A percentile compares a stretch with the other conserved stretches of the same genome.
Conservation (phyloP, 2,329 filamentous ascomycete genomes). For the Gnomoniopsis sp. region DNA sequence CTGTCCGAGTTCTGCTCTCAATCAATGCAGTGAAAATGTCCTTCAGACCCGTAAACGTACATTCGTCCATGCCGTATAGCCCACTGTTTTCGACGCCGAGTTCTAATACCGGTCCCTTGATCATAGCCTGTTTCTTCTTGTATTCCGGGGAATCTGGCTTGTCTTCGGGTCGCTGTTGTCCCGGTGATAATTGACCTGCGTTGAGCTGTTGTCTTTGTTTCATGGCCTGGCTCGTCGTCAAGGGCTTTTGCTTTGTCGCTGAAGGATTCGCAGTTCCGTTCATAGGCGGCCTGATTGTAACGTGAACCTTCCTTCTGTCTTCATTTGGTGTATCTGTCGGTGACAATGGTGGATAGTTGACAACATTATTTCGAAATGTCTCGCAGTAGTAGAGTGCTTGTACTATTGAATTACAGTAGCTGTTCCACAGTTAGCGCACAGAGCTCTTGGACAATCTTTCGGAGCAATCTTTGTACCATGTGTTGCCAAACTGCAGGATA, state of each 20-base stretch:
- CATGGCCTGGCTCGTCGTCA: conserved; percentile 52
- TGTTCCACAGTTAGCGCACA: conserved; percentile 36
- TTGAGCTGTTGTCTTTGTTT: conserved; percentile 55
- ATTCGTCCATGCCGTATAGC: conserved; percentile 89
- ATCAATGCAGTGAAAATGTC: conserved; percentile 94
- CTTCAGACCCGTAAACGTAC: conserved; percentile 89
- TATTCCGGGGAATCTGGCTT: conserved; percentile 94
- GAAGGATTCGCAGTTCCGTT: conserved; percentile 41
- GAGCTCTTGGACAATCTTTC: neutral
- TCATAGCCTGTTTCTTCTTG: conserved; percentile 94
- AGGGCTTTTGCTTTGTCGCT: conserved; percentile 47
- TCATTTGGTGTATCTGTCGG: conserved; percentile 68
- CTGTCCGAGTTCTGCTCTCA: conserved; percentile 74
- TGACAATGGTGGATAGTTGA: conserved; percentile 79
- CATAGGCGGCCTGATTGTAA: conserved; percentile 57
- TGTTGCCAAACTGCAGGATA: conserved; percentile 79
- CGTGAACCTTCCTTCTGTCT: conserved; percentile 50
- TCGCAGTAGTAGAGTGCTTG: conserved; percentile 96
- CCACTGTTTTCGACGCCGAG: conserved; percentile 76
- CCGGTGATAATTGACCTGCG: conserved; percentile 50
- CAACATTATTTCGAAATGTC: conserved; percentile 87
- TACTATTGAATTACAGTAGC: conserved; percentile 97
- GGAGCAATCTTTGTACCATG: conserved; percentile 63
- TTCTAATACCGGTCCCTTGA: conserved; percentile 45
- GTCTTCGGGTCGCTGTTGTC: conserved; percentile 70